Conservation (phyloP, 441 rosid species). For the Erodium trifolium region DNA sequence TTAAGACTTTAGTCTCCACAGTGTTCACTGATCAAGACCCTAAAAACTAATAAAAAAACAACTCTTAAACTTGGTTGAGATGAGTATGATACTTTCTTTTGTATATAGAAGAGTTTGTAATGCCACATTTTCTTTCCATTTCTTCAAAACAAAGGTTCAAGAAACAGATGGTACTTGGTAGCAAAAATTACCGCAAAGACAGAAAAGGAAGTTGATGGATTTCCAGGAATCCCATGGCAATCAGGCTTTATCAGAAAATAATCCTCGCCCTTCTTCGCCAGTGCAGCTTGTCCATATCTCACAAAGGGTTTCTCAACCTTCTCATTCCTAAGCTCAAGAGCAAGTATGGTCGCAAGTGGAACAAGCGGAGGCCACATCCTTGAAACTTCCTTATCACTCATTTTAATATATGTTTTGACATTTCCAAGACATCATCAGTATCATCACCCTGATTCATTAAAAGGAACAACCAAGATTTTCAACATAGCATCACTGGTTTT, state of each 20-base stretch:
- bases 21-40: background rate
- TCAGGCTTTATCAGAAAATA: slow-evolving; percentile 57
- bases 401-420: background rate
- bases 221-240: slow-evolving; percentile 54
- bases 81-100: background rate
- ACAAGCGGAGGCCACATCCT: slow-evolving; percentile 32
- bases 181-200: slow-evolving; percentile 59
- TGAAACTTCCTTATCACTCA: slow-evolving; percentile 2
- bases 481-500: background rate
- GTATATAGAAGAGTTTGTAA: background rate
- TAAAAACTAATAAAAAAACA: background rate
- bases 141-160: slow-evolving; percentile 9
- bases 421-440: slow-evolving; percentile 8
- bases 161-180: background rate
- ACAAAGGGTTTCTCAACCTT: slow-evolving; percentile 72
- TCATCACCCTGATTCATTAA: background rate
- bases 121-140: background rate
- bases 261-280: slow-evolving; percentile 83
- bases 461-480: slow-evolving; percentile 3
- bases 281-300: slow-evolving; percentile 57
- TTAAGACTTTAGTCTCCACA: background rate
- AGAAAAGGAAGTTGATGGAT: slow-evolving; percentile 55
- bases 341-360: slow-evolving; percentile 71
- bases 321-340: slow-evolving; percentile 56
- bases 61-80: background rate